These are phyloP conservation scores for Stagonosporopsis chrysanthemi DNA, from an alignment of 2,329 filamentous ascomycete species.

Conservation along the genomic window DNA sequence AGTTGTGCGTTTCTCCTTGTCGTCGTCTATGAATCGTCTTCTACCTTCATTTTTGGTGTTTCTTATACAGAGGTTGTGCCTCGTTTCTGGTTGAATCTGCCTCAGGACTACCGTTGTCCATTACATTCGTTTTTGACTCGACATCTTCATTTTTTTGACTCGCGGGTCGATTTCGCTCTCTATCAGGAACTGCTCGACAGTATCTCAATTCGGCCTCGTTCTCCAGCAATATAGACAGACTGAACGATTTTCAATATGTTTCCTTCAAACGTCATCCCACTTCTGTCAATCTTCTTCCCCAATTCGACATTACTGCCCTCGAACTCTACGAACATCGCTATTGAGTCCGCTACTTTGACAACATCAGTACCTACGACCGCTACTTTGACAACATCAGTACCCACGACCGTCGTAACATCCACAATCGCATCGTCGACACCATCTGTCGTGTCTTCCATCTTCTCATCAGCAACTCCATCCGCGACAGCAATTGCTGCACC, in stretches of 20 bases:
- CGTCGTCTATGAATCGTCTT: neutral
- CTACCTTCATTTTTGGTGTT: conserved; percentile 10
- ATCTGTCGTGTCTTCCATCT: neutral
- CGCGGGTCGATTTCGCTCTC: conserved; percentile 9
- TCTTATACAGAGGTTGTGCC: neutral
- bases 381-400: neutral
- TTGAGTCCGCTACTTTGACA: neutral
- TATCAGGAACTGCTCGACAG: neutral
- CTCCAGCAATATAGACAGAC: neutral
- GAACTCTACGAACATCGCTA: neutral
- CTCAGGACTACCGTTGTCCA: conserved; percentile 6
- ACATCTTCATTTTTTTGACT: conserved; percentile 14
- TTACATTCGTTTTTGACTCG: conserved; percentile 15
- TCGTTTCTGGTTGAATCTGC: neutral
- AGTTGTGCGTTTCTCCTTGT: neutral
- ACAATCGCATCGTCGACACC: neutral
- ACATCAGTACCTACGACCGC: neutral
- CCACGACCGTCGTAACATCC: neutral
- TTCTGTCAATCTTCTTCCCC: conserved; percentile 16
- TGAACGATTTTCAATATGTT: neutral
- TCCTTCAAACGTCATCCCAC: conserved; percentile 4
- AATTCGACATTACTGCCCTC: conserved; percentile 4
- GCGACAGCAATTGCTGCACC: conserved; percentile 6
- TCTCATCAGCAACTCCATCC: neutral
- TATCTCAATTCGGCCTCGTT: neutral